Conservation (phyloP, 1,284 basidiomycete species). For the Marasmius sp. region DNA sequence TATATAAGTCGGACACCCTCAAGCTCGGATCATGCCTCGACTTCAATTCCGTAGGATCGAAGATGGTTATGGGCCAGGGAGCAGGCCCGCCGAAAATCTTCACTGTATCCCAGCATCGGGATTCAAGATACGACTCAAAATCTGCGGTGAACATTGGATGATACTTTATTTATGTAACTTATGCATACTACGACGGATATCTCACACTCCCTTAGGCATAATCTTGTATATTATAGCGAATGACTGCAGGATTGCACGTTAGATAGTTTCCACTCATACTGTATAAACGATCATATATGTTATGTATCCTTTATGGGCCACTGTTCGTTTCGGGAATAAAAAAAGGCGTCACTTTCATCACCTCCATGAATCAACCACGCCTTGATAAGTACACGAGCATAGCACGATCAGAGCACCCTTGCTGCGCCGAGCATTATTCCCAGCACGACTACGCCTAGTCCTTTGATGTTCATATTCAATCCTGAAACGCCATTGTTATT, state of each 20-base stretch:
- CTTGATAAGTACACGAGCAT: neutral
- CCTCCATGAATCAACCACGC: neutral
- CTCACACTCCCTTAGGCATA: neutral
- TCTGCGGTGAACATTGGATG: conserved; percentile 7
- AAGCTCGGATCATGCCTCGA: conserved; percentile 54
- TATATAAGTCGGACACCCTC: conserved; percentile 61
- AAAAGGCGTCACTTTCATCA: neutral
- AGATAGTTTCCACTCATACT: neutral
- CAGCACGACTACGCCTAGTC: neutral
- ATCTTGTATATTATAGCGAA: neutral
- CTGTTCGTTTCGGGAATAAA: neutral
- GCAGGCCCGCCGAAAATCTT: conserved; percentile 12
- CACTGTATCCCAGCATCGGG: conserved; percentile 5
- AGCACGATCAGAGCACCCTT: neutral
- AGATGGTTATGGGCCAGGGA: conserved; percentile 44
- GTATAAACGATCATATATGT: neutral
- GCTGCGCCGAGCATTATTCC: neutral
- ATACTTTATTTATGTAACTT: neutral
- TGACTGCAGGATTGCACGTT: neutral
- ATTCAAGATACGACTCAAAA: conserved; percentile 6
- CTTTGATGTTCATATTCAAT: neutral
- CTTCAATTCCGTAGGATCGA: conserved; percentile 45
- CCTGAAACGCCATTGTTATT: neutral
- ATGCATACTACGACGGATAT: neutral
- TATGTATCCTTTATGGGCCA: neutral